phyloP scores from a whole-genome alignment of 805 yeast genomes.

The Middelhovenomyces tepae region DNA sequence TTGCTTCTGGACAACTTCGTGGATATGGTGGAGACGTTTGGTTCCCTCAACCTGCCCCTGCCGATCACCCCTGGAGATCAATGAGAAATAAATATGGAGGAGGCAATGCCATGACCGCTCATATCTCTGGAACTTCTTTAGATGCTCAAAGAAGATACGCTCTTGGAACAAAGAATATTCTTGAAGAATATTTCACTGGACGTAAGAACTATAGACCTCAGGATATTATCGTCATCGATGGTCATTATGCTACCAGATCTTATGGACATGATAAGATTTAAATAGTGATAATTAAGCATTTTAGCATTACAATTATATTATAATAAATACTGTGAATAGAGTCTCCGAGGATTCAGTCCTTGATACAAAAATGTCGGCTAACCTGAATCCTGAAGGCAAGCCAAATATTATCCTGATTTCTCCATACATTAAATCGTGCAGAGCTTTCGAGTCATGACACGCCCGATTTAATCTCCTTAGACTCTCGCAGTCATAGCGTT shows the following conservation, averaged over 20 bases:
- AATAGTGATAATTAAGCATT: too few species aligned
- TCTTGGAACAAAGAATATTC: conserved; percentile 55
- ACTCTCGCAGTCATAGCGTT: too few species aligned
- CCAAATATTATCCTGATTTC: too few species aligned
- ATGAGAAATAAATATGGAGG: conserved; percentile 58
- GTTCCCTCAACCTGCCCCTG: conserved; percentile 75
- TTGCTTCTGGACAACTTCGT: conserved; percentile 54
- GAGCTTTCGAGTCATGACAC: too few species aligned
- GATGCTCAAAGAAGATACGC: conserved; percentile 76
- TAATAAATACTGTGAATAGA: too few species aligned
- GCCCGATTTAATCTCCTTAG: too few species aligned
- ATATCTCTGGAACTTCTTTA: conserved; percentile 67
- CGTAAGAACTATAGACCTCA: conserved; percentile 63
- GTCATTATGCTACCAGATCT: conserved; percentile 64
- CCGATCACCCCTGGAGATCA: conserved; percentile 67
- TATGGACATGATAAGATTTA: conserved; percentile 53
- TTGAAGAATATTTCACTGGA: conserved; percentile 52
- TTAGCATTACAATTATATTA: too few species aligned
- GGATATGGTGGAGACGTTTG: conserved; percentile 86
- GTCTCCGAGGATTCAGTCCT: too few species aligned
- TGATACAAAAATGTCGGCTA: too few species aligned
- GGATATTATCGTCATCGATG: conserved; percentile 62
- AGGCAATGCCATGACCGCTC: conserved; percentile 83
- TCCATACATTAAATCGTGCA: too few species aligned
- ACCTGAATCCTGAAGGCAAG: too few species aligned